Base-by-base conservation (phyloP, 192 early-diverging fungal genomes). In the Thamnidium elegans region DNA sequence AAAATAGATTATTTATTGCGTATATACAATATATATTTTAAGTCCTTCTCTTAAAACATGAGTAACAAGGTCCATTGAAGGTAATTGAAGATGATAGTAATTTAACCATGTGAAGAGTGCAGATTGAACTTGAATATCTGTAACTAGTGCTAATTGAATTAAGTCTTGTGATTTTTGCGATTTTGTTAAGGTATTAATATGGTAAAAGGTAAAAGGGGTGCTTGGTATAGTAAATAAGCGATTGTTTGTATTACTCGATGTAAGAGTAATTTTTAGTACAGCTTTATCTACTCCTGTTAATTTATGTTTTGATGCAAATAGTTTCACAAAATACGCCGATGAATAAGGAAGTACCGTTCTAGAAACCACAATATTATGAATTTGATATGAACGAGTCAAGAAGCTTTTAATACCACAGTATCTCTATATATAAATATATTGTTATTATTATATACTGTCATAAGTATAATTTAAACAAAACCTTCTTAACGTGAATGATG, bases 21-120 rank as follows among this genome's bases (percentile, higher is more conserved):
- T 23, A 67, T 30, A 59, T 15, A 63, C 58, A 61, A 63, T 30
- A 56, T 69, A 69, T 23, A 69, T 20, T n/a, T 69, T 62, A 7
- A 54, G 17, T 2, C 52, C 31, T 30, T 55, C 43, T 20, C 67
- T 32, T 7, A 63, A 46, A 36, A 69, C 23, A 36, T 69, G 51
- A 42, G 23, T 62, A 13, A 60, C 54, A 45, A 9, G n/a, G 23
- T 21, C 42, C 3, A 69, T 23, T 32, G 52, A 51, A 45, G 61
- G 67, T 26, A 44, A 58, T 3, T 46, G 60, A 17, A 46, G 11
- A 1, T 42, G 36, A 34, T 66, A 14, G 13, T 66, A 43, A 20
- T 58, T 43, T 9, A 46, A 56, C 65, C 65, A 66, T 34, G 19
- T 26, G 15, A 45, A 44, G 2, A 66, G 55, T 2, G 65, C 65